A percentile compares a stretch with the other conserved stretches of the same genome.
phyloP scores from a whole-genome alignment of 2,329 filamentous ascomycete species.

The Colletotrichum coccodes region DNA sequence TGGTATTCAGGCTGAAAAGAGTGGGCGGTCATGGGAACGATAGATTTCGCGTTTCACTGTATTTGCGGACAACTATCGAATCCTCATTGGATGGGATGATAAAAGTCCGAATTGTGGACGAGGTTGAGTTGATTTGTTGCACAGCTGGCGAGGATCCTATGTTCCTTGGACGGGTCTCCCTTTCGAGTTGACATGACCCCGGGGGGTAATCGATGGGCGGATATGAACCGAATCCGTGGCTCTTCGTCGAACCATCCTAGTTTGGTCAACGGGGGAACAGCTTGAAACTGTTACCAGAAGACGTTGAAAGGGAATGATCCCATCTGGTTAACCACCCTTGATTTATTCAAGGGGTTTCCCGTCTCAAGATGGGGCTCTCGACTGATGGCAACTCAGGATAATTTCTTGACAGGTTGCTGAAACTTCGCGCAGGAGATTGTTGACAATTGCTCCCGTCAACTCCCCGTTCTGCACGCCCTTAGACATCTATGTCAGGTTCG shows the following conservation, averaged over 20 bases:
- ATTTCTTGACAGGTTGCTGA: background rate
- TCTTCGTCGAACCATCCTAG: background rate
- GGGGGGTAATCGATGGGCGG: background rate
- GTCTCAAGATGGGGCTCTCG: background rate
- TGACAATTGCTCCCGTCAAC: background rate
- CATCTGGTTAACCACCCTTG: background rate
- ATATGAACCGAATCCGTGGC: constrained; percentile 6
- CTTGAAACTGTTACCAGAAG: background rate
- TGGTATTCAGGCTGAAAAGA: constrained; percentile 20
- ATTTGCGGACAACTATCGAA: background rate
- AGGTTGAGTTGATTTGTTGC: background rate
- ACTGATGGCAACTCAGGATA: background rate
- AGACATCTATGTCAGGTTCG: background rate
- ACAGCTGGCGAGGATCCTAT: background rate
- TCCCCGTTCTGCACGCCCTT: background rate
- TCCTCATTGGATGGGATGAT: background rate
- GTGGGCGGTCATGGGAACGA: constrained; percentile 7
- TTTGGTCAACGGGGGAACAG: background rate
- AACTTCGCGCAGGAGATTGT: background rate
- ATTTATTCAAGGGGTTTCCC: background rate
- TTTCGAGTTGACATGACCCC: constrained; percentile 2
- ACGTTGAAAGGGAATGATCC: background rate
- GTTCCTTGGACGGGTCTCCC: background rate
- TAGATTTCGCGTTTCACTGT: constrained; percentile 20
- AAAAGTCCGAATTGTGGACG: background rate